Percentiles rank a stretch among this genome's conserved stretches.
Conservation (phyloP, 2,329 filamentous ascomycete genomes). For the Fusarium oxysporum region DNA sequence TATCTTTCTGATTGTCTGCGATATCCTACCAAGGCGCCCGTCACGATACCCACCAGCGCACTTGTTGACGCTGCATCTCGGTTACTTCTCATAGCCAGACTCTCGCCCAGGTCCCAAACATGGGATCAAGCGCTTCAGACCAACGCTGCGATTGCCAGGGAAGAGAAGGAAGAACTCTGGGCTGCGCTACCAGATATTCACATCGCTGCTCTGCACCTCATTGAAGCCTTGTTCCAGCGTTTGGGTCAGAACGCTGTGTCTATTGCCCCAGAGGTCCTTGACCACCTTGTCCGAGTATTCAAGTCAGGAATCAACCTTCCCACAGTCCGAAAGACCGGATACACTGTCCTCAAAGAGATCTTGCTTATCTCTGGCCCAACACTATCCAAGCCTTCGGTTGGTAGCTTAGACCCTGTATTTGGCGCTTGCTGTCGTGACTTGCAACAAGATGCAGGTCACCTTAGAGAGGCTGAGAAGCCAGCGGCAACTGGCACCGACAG, state of each 20-base stretch:
- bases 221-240: slow-evolving; percentile 67
- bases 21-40: slow-evolving; percentile 71
- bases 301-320: slow-evolving; percentile 64
- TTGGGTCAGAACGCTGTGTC: slow-evolving; percentile 69
- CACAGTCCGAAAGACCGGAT: slow-evolving; percentile 69
- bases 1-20: slow-evolving; percentile 73
- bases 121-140: slow-evolving; percentile 67
- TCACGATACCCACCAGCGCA: slow-evolving; percentile 74
- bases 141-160: slow-evolving; percentile 78
- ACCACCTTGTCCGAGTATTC: slow-evolving; percentile 80
- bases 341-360: slow-evolving; percentile 67
- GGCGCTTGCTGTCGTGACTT: slow-evolving; percentile 81
- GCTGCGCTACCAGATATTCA: slow-evolving; percentile 79
- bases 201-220: slow-evolving; percentile 72
- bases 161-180: slow-evolving; percentile 86
- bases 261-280: slow-evolving; percentile 72
- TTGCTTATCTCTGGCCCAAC: slow-evolving; percentile 73
- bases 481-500: slow-evolving; percentile 45
- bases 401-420: slow-evolving; percentile 71
- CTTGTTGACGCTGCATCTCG: slow-evolving; percentile 77
- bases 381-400: slow-evolving; percentile 73
- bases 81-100: slow-evolving; percentile 73
- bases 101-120: slow-evolving; percentile 58
- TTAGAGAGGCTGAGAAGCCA: slow-evolving; percentile 55
- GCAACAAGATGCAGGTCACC: slow-evolving; percentile 63